phyloP scores from a whole-genome alignment of 2,329 filamentous ascomycete genomes.

The Onygenales sp. region DNA sequence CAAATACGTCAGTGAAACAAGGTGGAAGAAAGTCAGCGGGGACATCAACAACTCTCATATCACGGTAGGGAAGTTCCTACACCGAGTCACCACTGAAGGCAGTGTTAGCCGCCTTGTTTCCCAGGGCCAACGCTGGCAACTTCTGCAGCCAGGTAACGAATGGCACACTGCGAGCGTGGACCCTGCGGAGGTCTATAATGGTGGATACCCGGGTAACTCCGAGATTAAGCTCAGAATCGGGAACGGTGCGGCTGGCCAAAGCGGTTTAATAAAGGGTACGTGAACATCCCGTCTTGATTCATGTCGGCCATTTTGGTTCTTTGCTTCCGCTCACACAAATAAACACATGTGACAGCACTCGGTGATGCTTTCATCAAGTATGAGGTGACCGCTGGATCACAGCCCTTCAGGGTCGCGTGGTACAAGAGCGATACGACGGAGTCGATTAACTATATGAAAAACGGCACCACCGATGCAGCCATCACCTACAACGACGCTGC shows the following conservation, averaged over 20 bases:
- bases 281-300: background rate
- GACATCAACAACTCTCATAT: background rate
- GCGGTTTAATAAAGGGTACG: slow-evolving; percentile 19
- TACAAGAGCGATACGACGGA: slow-evolving; percentile 38
- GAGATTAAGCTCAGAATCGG: slow-evolving; percentile 20
- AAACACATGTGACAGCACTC: slow-evolving; percentile 16
- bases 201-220: background rate
- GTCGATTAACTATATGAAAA: slow-evolving; percentile 35
- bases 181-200: background rate
- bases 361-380: slow-evolving; percentile 29
- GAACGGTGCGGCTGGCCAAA: slow-evolving; percentile 25
- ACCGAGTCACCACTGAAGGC: background rate
- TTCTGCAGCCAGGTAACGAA: background rate
- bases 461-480: slow-evolving; percentile 32
- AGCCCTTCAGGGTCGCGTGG: slow-evolving; percentile 37
- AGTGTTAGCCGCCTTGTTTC: background rate
- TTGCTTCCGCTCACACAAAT: background rate
- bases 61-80: background rate
- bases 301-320: background rate
- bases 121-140: background rate
- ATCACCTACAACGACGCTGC: slow-evolving; percentile 39
- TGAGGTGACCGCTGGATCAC: slow-evolving; percentile 18
- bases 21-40: background rate
- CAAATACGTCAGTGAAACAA: background rate
- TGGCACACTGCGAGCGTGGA: background rate